Conservation (phyloP, 2,329 filamentous ascomycete species). For the Coleophoma crateriformis region DNA sequence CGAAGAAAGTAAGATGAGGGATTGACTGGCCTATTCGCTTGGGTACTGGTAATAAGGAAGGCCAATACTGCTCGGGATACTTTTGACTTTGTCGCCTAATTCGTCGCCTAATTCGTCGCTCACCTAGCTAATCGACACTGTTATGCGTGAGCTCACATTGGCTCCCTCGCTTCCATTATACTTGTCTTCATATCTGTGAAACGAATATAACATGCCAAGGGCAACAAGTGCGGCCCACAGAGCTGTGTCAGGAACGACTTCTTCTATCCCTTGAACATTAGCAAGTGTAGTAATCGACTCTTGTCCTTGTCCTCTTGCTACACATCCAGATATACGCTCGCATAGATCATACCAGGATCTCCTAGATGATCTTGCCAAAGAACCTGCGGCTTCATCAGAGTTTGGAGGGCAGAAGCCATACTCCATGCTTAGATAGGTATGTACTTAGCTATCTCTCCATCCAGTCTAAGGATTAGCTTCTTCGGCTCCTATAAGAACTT, state of each 20-base stretch:
- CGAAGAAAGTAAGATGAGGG: conserved; percentile 46
- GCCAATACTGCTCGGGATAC: conserved; percentile 42
- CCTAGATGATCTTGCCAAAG: conserved; percentile 40
- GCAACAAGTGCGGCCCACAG: conserved; percentile 48
- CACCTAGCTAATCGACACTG: conserved; percentile 34
- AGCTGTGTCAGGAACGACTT: conserved; percentile 44
- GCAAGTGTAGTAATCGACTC: conserved; percentile 43
- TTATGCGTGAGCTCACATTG: conserved; percentile 26
- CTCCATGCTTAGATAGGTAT: conserved; percentile 43
- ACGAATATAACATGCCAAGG: conserved; percentile 46
- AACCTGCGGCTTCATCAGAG: conserved; percentile 41
- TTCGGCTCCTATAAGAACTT: conserved; percentile 47
- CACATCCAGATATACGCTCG: conserved; percentile 46
- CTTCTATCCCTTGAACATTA: conserved; percentile 40
- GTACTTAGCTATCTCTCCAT: conserved; percentile 50
- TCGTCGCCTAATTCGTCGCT: conserved; percentile 45
- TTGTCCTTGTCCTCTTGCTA: conserved; percentile 42
- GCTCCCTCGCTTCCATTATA: conserved; percentile 47
- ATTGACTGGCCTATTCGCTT: conserved; percentile 45
- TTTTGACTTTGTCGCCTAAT: no score
- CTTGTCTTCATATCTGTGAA: conserved; percentile 46
- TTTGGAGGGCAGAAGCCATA: conserved; percentile 47
- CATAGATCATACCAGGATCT: conserved; percentile 50
- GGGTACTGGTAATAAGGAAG: conserved; percentile 43
- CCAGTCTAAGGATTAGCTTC: conserved; percentile 44